These are phyloP conservation scores for Plasmodium inui DNA, from an alignment of 169 alveolate genomes.

Conservation along the genomic window DNA sequence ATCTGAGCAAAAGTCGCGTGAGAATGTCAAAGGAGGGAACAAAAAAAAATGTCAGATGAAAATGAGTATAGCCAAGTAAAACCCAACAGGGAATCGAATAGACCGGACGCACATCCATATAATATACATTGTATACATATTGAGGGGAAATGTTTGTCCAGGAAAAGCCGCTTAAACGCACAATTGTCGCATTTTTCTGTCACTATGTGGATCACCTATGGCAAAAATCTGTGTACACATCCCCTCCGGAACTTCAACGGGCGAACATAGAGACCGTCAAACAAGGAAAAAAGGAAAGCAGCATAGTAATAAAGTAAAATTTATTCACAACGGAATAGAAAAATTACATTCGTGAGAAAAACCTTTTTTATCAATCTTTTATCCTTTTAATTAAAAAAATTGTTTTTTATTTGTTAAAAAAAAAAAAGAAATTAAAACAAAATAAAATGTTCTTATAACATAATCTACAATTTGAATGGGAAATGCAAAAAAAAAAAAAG, in stretches of 20 bases:
- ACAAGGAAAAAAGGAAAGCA: neutral
- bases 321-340: neutral
- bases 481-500: neutral
- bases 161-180: neutral
- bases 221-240: constrained; percentile 5
- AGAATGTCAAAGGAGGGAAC: neutral
- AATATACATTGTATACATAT: neutral
- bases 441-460: neutral
- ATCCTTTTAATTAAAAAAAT: neutral
- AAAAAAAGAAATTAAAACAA: neutral
- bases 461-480: neutral
- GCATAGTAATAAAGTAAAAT: neutral
- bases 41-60: neutral
- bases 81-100: neutral
- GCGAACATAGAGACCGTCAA: neutral
- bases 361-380: neutral
- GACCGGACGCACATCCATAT: neutral
- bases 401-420: neutral
- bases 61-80: neutral
- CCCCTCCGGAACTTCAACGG: neutral
- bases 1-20: constrained; percentile 4
- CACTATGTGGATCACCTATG: neutral
- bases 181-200: neutral
- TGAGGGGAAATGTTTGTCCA: neutral
- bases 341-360: neutral